These are phyloP conservation scores for Cadophora sp. DNA, from an alignment of 2,329 filamentous ascomycete species.

Conservation along the genomic window DNA sequence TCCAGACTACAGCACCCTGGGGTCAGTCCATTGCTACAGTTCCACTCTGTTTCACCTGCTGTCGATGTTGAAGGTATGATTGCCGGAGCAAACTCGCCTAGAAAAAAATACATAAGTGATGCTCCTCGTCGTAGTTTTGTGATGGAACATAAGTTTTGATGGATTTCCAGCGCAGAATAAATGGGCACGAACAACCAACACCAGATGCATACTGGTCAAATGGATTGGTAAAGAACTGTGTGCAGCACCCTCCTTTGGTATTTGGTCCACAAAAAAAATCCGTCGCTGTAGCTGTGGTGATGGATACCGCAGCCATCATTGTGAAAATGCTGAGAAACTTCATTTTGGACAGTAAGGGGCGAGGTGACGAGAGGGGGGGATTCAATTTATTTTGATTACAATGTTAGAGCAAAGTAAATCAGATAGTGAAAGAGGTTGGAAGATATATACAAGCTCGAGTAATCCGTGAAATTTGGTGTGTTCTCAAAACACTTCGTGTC, in stretches of 20 bases:
- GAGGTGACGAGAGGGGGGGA: no score
- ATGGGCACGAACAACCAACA: constrained; percentile 7
- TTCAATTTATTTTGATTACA: no score
- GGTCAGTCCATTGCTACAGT: constrained; percentile 1
- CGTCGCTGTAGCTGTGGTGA: neutral
- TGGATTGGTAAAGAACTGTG: constrained; percentile 18
- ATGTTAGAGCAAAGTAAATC: no score
- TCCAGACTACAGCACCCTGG: constrained; percentile 13
- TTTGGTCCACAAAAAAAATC: constrained; percentile 18
- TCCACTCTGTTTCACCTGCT: neutral
- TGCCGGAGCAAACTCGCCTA: constrained; percentile 15
- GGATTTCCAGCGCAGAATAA: neutral
- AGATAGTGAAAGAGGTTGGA: no score
- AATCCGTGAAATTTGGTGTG: neutral
- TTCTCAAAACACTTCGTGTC: neutral
- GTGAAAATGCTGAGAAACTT: neutral
- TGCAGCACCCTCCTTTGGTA: constrained; percentile 18
- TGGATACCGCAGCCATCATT: neutral
- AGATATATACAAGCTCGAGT: no score
- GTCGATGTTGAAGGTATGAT: constrained; percentile 1
- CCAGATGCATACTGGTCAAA: constrained; percentile 24
- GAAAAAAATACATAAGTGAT: neutral
- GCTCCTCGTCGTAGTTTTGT: neutral
- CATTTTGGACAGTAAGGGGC: neutral
- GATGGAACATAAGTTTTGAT: neutral